Evolutionary conservation across 805 yeast genomes (phyloP).

Genomic region (Peterozyma xylosa): DNA sequence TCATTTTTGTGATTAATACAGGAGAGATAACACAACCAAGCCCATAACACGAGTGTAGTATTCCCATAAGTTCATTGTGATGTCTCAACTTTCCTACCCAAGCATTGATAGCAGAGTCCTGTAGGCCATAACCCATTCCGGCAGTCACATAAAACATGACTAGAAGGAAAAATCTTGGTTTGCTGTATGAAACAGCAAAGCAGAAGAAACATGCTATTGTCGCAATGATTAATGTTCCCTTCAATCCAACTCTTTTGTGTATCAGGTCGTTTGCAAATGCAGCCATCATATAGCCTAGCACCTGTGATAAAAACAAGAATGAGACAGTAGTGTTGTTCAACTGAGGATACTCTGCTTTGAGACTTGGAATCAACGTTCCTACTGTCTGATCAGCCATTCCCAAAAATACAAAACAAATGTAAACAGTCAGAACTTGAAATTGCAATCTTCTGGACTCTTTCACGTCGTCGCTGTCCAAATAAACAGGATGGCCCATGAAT

Average conservation of each 20-base stretch:
- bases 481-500: background rate
- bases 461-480: background rate
- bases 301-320: constrained; percentile 40
- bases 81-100: constrained; percentile 42
- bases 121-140: constrained; percentile 50
- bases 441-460: background rate
- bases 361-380: background rate
- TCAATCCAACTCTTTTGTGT: constrained; percentile 38
- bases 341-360: background rate
- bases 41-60: constrained; percentile 46
- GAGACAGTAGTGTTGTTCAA: constrained; percentile 22
- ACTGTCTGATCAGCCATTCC: background rate
- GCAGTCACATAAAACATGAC: constrained; percentile 28
- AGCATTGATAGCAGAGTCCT: constrained; percentile 48
- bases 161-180: constrained; percentile 33
- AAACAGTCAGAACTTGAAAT: background rate
- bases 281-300: constrained; percentile 45
- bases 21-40: constrained; percentile 49
- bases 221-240: constrained; percentile 23
- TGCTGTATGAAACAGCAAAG: constrained; percentile 21
- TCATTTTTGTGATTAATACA: constrained; percentile 31
- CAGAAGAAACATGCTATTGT: constrained; percentile 5
- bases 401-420: background rate
- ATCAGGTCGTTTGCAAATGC: constrained; percentile 38
- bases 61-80: constrained; percentile 44